phyloP scores from a whole-genome alignment of 176 grass and related monocot genomes.

The Aegilops tauschii region DNA sequence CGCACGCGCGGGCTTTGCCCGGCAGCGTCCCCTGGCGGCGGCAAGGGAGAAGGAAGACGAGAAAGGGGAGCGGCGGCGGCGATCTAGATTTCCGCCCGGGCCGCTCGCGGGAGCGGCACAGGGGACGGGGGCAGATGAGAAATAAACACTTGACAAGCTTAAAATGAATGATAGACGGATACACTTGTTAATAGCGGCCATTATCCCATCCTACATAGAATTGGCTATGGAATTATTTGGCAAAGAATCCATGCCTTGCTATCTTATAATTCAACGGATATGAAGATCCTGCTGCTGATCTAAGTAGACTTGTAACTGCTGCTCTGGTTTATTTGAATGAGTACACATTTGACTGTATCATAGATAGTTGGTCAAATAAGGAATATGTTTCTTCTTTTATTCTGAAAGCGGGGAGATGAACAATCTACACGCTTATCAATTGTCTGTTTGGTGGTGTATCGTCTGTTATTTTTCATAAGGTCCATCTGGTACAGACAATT shows the following conservation, averaged over 20 bases:
- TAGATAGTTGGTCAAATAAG: neutral
- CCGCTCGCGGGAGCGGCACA: too few species aligned
- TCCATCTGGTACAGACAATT: neutral
- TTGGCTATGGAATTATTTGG: neutral
- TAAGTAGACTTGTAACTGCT: neutral
- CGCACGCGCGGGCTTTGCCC: too few species aligned
- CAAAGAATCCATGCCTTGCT: neutral
- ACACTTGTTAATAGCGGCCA: neutral
- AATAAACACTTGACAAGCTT: neutral
- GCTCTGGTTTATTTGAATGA: neutral
- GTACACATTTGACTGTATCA: neutral
- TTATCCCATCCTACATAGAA: neutral
- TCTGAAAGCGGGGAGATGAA: neutral
- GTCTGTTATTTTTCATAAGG: neutral
- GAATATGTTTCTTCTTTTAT: neutral
- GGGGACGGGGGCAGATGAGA: too few species aligned
- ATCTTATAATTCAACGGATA: neutral
- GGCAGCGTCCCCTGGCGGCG: too few species aligned
- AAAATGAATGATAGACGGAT: neutral
- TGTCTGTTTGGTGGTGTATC: neutral
- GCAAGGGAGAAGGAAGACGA: too few species aligned
- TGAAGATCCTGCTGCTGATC: neutral
- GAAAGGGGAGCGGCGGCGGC: too few species aligned
- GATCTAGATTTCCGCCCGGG: too few species aligned
- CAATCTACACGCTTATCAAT: neutral